Conservation (phyloP, 352 stramenopile species). For the Phytophthora fragariae region DNA sequence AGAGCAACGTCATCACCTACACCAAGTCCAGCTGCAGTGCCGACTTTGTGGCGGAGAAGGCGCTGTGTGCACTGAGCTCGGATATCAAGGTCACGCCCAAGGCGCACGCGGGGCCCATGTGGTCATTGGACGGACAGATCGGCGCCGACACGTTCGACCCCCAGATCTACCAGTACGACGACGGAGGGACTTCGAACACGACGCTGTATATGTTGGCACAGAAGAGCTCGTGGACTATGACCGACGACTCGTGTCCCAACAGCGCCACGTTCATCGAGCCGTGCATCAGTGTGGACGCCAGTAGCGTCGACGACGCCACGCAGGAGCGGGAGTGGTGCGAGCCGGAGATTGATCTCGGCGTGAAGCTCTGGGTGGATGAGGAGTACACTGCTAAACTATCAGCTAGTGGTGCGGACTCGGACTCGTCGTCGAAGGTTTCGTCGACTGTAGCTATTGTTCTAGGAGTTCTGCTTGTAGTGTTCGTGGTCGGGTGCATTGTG, state of each 20-base stretch:
- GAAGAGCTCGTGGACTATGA: slow-evolving; percentile 33
- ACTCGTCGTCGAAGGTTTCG: slow-evolving; percentile 25
- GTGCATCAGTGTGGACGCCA: slow-evolving; percentile 24
- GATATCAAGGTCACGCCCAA: slow-evolving; percentile 8
- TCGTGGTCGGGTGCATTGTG: slow-evolving; percentile 28
- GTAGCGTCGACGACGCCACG: slow-evolving; percentile 6
- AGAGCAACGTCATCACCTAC: slow-evolving; percentile 40
- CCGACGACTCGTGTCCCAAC: slow-evolving; percentile 35
- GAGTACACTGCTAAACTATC: neutral
- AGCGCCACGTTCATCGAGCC: slow-evolving; percentile 41
- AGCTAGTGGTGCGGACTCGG: neutral
- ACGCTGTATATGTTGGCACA: slow-evolving; percentile 41
- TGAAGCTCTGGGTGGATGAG: slow-evolving; percentile 39
- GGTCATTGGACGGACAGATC: slow-evolving; percentile 43
- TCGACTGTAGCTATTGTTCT: slow-evolving; percentile 33
- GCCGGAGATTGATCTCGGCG: slow-evolving; percentile 35
- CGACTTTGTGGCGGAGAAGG: slow-evolving; percentile 15
- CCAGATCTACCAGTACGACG: slow-evolving; percentile 33
- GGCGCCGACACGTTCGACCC: slow-evolving; percentile 42
- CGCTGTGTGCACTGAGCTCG: slow-evolving; percentile 37
- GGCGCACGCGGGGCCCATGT: slow-evolving; percentile 29
- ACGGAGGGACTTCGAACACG: neutral
- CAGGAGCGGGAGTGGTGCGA: slow-evolving; percentile 47
- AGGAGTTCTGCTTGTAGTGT: slow-evolving; percentile 28
- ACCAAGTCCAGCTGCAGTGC: slow-evolving; percentile 31